Base-by-base conservation (phyloP, 1,139 yeast species). In the Suhomyces coccinellae region DNA sequence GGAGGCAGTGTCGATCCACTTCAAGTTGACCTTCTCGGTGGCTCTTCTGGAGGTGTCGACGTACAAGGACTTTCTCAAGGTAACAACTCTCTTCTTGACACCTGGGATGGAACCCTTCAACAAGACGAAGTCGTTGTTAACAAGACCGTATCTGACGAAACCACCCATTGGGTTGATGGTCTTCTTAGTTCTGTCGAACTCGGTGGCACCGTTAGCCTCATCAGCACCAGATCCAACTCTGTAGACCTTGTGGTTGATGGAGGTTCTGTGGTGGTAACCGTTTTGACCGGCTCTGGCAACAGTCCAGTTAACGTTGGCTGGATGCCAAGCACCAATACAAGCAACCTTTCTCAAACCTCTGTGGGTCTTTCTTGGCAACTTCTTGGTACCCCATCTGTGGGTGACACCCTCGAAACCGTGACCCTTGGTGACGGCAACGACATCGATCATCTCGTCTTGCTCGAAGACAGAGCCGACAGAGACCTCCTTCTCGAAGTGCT, bases 241-340 rank as follows among this genome's bases (percentile, higher is more conserved):
- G 97, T 93, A 93, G 74, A 93, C 83, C 89, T 93, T 93, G 96
- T 95, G 99, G 97, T 93, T 95, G 77, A 91, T 87, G 60, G 99
- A 93, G 70, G 99, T 93, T 87, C 99, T 91, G 95, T 90, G 97
- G 82, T 93, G 99, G 96, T 87, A 93, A 89, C 99, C 99, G 83
- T 86, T 89, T 85, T 93, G 99, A 93, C 99, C 99, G 68, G 99
- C 97, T 82, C 99, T 90, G 69, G 99, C 98, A 79, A 93, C 99
- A 72, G 98, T 87, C 96, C 96, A 93, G 80, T 85, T 82, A 73
- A 93, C 99, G 83, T 93, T 96, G 80, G 97, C 87, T 79, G 99
- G 99, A 83, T 93, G 99, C 99, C 99, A 93, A 73, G 99, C 97
- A 86, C 99, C 99, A 72, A 93, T 95, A 90, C 99, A 93, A 73